Base-by-base conservation (phyloP, 169 alveolate genomes). In the Cryptosporidium andersoni region DNA sequence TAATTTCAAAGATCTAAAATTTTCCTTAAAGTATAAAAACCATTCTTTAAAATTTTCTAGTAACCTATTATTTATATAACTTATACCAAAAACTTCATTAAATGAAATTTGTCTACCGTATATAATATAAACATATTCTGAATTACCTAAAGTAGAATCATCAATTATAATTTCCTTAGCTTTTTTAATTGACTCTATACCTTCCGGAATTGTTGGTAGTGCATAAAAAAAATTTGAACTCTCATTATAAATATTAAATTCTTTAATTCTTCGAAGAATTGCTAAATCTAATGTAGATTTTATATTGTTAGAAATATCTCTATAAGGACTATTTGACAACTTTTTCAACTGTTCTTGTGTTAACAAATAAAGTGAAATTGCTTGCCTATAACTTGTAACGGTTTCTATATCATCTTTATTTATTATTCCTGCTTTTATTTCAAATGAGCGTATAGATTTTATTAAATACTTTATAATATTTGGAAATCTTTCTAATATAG, bases 71-170 rank as follows among this genome's bases (percentile, higher is more conserved):
- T 58, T 48, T 36, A 74, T 58, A 60, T 36, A 74, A 64, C 51
- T 74, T 11, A 49, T 74, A 1, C 85, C 85, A 58, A 74, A 74
- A 34, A 74, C 85, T 34, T 68, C 85, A 4, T 43, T 37, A 8
- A 68, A 74, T 14, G 74, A 40, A 14, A 74, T 58, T 12, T 74
- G 55, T 12, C 45, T 74, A n/a, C 85, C 85, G 34, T 74, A 37
- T 7, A 74, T n/a, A 58, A 74, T 56, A 45, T 56, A 74, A 8
- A 74, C 16, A 7, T 14, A 14, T 2, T 64, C 43, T 4, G 2
- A 12, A 47, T 47, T 4, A 3, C 36, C 40, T 3, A 2, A 34
- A 34, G 60, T 16, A 2, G 3, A 7, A n/a, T 64, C 80, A 4
- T 47, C 12, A 3, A 8, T n/a, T 25, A 64, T 47, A 2, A 14